Percentiles rank a stretch among this genome's conserved stretches.
Evolutionary conservation across 2,329 filamentous ascomycete genomes (phyloP).

Genomic region (Neonectria sp.): DNA sequence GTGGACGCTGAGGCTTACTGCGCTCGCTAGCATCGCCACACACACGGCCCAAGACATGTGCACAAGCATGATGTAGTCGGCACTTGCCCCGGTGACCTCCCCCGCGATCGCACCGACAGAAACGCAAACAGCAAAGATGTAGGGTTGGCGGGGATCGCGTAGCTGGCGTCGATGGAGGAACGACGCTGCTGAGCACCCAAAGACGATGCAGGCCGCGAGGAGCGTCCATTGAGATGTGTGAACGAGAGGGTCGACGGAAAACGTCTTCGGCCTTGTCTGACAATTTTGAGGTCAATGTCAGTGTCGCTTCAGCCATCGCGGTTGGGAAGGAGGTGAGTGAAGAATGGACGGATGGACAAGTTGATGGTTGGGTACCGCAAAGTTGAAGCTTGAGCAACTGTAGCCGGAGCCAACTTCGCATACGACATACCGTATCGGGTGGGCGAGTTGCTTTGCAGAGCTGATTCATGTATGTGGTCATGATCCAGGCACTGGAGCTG

Average conservation of each 20-base stretch:
- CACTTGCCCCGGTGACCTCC: slow-evolving; percentile 37
- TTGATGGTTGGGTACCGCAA: neutral
- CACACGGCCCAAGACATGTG: slow-evolving; percentile 46
- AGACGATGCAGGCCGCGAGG: slow-evolving; percentile 42
- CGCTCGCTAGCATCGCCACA: slow-evolving; percentile 43
- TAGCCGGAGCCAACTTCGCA: slow-evolving; percentile 4
- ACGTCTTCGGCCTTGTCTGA: slow-evolving; percentile 35
- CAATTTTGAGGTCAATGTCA: slow-evolving; percentile 34
- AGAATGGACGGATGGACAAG: neutral
- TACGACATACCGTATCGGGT: slow-evolving; percentile 37
- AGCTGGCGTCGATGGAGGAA: slow-evolving; percentile 42
- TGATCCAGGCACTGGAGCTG: slow-evolving; percentile 40
- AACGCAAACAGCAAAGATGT: slow-evolving; percentile 40
- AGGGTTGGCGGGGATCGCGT: slow-evolving; percentile 35
- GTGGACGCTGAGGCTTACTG: slow-evolving; percentile 28
- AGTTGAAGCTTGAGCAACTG: slow-evolving; percentile 4
- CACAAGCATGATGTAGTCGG: slow-evolving; percentile 43
- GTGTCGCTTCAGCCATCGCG: slow-evolving; percentile 18
- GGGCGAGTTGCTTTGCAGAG: slow-evolving; percentile 27
- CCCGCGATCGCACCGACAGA: slow-evolving; percentile 36
- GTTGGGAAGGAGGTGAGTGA: neutral
- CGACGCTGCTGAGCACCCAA: slow-evolving; percentile 44
- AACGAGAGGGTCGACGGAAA: slow-evolving; percentile 29
- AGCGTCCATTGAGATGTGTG: slow-evolving; percentile 39
- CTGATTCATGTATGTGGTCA: slow-evolving; percentile 41